Evolutionary conservation across 129 eudicot genomes (phyloP), one percentile per base, ranked within the genome.

Genomic region (Logfia minima): DNA sequence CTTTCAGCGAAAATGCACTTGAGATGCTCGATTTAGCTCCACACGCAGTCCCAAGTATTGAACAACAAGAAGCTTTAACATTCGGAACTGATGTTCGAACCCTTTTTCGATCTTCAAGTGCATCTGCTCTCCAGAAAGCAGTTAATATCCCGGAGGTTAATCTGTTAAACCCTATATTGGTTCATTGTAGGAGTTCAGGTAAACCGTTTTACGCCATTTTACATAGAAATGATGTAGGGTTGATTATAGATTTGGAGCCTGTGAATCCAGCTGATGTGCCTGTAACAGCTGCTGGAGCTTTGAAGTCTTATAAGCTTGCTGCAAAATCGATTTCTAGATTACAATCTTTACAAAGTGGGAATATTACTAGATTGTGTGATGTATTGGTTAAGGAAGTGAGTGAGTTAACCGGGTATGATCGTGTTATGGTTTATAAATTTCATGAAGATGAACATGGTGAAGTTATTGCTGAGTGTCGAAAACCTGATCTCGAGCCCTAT

Each of bases 401-500:
- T 70, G 88, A 86, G 67, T 86, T 92, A 76, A 90, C 88, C 3
- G 93, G 96, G 29, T 92, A 92, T 85, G 98, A 90, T 61, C 88
- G 96, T 3, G 92, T 90, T 32, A 92, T 92, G 98, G 96, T 92
- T 77, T 92, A 92, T 59, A 90, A 92, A 51, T 92, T 92, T 78
- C 98, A 92, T 43, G 98, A 92, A 70, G 98, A 92, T 56, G 93
- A 90, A 73, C 98, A 92, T 28, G 98, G 98, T 29, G 98, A 92
- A 68, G 96, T 92, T 61, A 61, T 92, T 48, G 91, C 98, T 0
- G 98, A 92, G 80, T 81, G 84, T 29, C 78, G 75, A 9, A 84
- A 80, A 71, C 83, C 86, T 24, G 93, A 81, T 11, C 79, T 88
- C 9, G 98, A 90, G 31, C 92, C 96, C 11, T 92, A 90, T 88